phyloP scores from a whole-genome alignment of 2,329 filamentous ascomycete genomes.

The Colletotrichum liriopes region DNA sequence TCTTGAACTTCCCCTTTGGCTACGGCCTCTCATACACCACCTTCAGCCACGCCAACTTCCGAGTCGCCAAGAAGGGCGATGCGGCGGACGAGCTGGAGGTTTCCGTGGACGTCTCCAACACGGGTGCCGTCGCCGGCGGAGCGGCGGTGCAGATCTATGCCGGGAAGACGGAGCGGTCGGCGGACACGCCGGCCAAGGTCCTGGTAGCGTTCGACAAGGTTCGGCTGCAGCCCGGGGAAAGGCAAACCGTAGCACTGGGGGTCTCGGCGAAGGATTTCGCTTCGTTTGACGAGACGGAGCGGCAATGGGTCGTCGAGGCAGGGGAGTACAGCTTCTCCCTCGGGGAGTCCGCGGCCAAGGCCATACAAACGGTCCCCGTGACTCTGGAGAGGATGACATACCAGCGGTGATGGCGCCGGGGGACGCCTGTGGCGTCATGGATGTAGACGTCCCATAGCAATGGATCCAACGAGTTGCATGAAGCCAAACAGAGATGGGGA shows the following conservation, averaged over 20 bases:
- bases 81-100: constrained; percentile 59
- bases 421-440: too few relatives aligned
- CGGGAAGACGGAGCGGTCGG: constrained; percentile 40
- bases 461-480: neutral
- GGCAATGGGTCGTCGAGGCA: constrained; percentile 49
- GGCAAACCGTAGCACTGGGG: constrained; percentile 36
- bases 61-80: constrained; percentile 53
- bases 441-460: neutral
- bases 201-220: constrained; percentile 53
- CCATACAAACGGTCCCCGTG: constrained; percentile 30
- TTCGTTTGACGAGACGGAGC: constrained; percentile 46
- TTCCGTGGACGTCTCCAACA: constrained; percentile 71
- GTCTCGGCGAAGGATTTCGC: constrained; percentile 48
- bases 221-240: constrained; percentile 45
- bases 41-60: constrained; percentile 68
- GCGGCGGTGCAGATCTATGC: constrained; percentile 72
- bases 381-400: neutral
- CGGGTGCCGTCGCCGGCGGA: constrained; percentile 65
- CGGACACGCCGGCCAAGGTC: constrained; percentile 47
- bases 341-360: constrained; percentile 48
- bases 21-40: constrained; percentile 77
- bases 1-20: constrained; percentile 76
- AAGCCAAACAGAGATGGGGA: neutral
- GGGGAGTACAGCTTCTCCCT: constrained; percentile 49
- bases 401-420: neutral